A percentile compares a stretch with the other conserved stretches of the same genome.
phyloP scores from a whole-genome alignment of 805 yeast species.

The Naumovozyma castellii region DNA sequence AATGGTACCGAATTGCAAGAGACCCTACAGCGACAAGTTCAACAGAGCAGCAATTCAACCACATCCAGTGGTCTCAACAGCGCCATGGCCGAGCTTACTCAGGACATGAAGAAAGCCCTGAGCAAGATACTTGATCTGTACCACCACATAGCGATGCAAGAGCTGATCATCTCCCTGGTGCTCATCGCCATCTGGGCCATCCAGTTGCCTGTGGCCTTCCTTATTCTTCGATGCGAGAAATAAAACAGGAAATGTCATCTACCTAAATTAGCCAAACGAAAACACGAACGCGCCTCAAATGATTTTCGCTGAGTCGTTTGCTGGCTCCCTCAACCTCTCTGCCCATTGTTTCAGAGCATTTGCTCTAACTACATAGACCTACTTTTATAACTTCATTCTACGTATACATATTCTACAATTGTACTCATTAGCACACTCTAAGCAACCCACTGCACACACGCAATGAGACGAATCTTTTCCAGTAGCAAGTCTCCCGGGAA shows the following conservation, averaged over 20 bases:
- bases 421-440: background rate
- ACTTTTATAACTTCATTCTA: background rate
- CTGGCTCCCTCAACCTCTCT: no score
- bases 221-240: slow-evolving; percentile 5
- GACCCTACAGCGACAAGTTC: slow-evolving; percentile 6
- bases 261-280: no score
- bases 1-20: slow-evolving; percentile 26
- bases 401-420: no score
- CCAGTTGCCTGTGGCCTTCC: slow-evolving; percentile 35
- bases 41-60: slow-evolving; percentile 4
- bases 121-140: slow-evolving; percentile 23
- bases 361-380: no score
- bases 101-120: slow-evolving; percentile 19
- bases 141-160: slow-evolving; percentile 32
- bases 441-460: background rate
- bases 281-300: background rate
- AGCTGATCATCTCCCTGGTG: slow-evolving; percentile 38
- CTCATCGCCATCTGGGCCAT: slow-evolving; percentile 41
- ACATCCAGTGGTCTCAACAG: background rate
- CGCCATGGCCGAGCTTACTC: slow-evolving; percentile 11
- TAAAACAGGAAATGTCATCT: no score
- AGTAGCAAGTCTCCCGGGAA: slow-evolving; percentile 9
- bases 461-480: slow-evolving; percentile 22
- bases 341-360: background rate
- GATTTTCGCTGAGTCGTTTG: background rate